These are phyloP conservation scores for Rhynchospora pubera DNA, from an alignment of 176 grass and related monocot genomes.

Conservation along the genomic window DNA sequence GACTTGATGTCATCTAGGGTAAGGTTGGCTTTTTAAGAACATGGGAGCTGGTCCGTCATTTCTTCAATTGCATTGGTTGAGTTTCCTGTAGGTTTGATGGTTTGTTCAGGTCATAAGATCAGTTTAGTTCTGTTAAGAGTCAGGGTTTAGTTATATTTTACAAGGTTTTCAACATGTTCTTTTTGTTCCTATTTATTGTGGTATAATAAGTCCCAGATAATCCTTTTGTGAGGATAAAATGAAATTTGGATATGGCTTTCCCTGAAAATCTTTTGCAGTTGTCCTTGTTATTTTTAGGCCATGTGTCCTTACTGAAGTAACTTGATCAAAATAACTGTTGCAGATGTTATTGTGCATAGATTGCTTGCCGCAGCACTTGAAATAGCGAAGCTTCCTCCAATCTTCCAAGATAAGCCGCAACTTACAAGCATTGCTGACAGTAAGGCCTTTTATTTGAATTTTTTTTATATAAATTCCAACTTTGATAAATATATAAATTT, in stretches of 20 bases:
- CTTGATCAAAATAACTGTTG: conserved; percentile 27
- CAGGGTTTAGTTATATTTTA: too few relatives aligned
- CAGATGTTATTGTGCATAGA: conserved; percentile 96
- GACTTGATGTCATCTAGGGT: too few relatives aligned
- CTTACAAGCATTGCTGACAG: conserved; percentile 86
- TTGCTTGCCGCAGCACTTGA: conserved; percentile 87
- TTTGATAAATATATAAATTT: conserved; percentile 10
- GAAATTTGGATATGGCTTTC: neutral
- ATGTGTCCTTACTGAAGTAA: neutral
- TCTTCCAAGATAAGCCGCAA: conserved; percentile 84
- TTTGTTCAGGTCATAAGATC: too few relatives aligned
- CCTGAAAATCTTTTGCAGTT: neutral
- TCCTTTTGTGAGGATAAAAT: too few relatives aligned
- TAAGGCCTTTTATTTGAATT: conserved; percentile 37
- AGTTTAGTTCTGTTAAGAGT: too few relatives aligned
- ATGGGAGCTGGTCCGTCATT: too few relatives aligned
- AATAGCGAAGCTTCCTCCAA: conserved; percentile 86
- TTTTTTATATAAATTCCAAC: neutral
- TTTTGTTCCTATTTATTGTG: too few relatives aligned
- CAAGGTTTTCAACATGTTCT: too few relatives aligned
- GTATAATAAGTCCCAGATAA: too few relatives aligned
- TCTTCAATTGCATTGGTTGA: too few relatives aligned
- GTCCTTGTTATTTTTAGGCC: neutral
- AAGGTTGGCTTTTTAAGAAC: too few relatives aligned
- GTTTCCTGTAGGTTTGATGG: too few relatives aligned